Conservation (phyloP, 495 filamentous ascomycete species). For the Zalerion maritima region DNA sequence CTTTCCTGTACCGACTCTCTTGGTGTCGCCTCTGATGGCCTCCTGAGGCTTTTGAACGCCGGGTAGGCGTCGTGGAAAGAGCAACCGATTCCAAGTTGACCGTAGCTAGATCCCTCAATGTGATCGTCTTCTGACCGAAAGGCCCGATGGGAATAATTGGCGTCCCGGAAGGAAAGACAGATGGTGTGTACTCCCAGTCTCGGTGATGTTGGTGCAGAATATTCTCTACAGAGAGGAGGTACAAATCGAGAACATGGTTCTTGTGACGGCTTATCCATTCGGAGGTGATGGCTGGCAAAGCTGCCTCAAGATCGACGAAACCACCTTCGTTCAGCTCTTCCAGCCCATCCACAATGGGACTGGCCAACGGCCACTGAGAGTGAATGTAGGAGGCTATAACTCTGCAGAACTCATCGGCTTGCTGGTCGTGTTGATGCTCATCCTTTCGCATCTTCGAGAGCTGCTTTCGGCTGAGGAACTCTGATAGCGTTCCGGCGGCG, state of each 20-base stretch:
- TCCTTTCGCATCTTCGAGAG: no score
- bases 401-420: conserved; percentile 12
- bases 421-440: conserved; percentile 12
- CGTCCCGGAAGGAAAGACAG: no score
- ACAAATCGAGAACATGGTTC: conserved; percentile 30
- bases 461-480: no score
- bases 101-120: no score
- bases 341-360: conserved; percentile 6
- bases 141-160: no score
- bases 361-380: conserved; percentile 19
- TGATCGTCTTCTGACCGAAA: no score
- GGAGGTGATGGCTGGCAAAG: conserved; percentile 22
- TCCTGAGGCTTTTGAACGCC: no score
- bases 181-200: conserved; percentile 6
- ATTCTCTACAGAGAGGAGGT: conserved; percentile 25
- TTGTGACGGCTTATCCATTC: conserved; percentile 34
- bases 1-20: no score
- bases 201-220: conserved; percentile 14
- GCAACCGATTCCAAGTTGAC: no score
- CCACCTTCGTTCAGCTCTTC: no score
- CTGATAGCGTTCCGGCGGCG: conserved; percentile 8
- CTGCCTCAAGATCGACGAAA: conserved; percentile 20
- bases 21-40: no score
- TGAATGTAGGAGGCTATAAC: conserved; percentile 14
- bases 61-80: no score